Conservation (phyloP, 1,284 basidiomycete genomes). For the Papiliotrema nemorosa region DNA sequence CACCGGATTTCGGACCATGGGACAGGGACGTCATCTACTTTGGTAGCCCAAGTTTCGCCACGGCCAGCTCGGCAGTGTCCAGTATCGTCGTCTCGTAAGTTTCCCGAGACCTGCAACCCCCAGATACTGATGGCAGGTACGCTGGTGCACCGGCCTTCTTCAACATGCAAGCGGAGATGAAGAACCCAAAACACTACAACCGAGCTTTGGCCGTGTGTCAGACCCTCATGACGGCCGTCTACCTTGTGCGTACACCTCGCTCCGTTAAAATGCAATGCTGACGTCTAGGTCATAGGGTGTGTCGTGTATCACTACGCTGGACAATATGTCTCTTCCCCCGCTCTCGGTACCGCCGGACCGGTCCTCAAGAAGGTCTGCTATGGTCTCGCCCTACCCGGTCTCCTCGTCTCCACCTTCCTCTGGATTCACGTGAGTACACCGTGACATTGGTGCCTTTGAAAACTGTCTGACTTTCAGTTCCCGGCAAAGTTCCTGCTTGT, state of each 20-base stretch:
- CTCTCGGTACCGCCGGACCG: conserved; percentile 47
- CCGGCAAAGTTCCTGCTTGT: conserved; percentile 55
- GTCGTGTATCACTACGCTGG: conserved; percentile 37
- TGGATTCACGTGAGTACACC: conserved; percentile 28
- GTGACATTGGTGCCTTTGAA: background rate
- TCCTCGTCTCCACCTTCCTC: conserved; percentile 33
- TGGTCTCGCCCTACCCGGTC: conserved; percentile 36
- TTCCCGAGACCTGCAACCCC: no score
- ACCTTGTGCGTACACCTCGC: conserved; percentile 18
- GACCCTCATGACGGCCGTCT: conserved; percentile 27
- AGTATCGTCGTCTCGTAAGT: conserved; percentile 42
- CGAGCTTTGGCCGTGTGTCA: conserved; percentile 29
- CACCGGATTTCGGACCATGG: conserved; percentile 24
- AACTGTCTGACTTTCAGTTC: conserved; percentile 45
- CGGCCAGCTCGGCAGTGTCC: conserved; percentile 41
- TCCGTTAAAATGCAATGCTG: background rate
- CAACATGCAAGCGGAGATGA: conserved; percentile 24
- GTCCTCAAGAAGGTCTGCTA: conserved; percentile 37
- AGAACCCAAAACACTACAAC: conserved; percentile 29
- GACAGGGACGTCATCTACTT: conserved; percentile 26
- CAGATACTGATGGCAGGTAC: conserved; percentile 30
- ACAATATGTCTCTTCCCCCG: conserved; percentile 46
- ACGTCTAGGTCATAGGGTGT: conserved; percentile 14
- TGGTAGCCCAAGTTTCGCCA: conserved; percentile 28
- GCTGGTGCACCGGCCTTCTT: conserved; percentile 14